Base-by-base conservation (phyloP, 2,329 filamentous ascomycete species). In the Nemania bipapillata region DNA sequence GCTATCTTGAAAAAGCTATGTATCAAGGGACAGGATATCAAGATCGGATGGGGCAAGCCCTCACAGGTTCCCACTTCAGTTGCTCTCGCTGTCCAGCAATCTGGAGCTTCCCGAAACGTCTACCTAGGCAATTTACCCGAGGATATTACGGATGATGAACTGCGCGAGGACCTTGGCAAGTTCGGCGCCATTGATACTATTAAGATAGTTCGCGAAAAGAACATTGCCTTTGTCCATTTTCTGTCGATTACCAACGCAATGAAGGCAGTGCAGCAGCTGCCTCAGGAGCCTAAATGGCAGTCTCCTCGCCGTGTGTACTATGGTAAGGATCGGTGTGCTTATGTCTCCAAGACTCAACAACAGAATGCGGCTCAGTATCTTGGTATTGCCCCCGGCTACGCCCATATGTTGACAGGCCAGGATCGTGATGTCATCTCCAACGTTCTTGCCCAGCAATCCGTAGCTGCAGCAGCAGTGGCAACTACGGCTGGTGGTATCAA, bases 1-100 rank as follows among this genome's bases (percentile, higher is more conserved):
- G 96, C 96, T 74, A 99, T 99, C 83, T 88, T 99, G 87, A 99
- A 99, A 87, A 99, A 98, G 87, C 89, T 99, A 79, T 94, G 94
- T 76, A 97, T 99, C 84, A 94, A 97, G 83, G 95, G 95, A 28
- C 96, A 98, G 84, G 96, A 99, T 80, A 97, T 99, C 85, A 99
- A 99, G 86, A 94, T 99, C 76, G 96, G 96, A 71, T 99, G 96
- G 96, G 96, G 96, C 72, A 99, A 99, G 83, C 95, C 96, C 35
- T 98, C 96, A 3, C 95, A 97, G 81, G 96, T 99, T 0, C 96
- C 96, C 3, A 98, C 95, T 2, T 98, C 96, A 1, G 96, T 99
- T 54, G 94, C 94, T n/a, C 86, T 98, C 66, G 95, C 96, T 54
- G 96, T 98, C 35, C 96, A 99, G 83, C 96, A 99, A 82, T 97